phyloP scores from a whole-genome alignment of 1,139 yeast genomes.

The Geotrichum armillariae region DNA sequence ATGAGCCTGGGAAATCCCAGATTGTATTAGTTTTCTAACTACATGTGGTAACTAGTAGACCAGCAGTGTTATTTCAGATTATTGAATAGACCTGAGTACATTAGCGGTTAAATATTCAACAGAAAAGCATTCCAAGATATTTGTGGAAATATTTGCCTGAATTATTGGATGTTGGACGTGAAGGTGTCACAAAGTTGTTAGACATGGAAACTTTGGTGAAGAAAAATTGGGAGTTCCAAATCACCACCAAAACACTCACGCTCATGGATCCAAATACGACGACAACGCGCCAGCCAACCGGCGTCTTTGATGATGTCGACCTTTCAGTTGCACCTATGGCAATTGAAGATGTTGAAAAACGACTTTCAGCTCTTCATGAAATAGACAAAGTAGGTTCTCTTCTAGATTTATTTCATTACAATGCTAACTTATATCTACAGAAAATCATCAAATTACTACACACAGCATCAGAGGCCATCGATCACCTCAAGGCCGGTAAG shows the following conservation, averaged over 20 bases:
- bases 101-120: no score
- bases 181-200: no score
- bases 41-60: no score
- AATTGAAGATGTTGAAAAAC: slow-evolving; percentile 39
- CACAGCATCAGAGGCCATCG: slow-evolving; percentile 43
- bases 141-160: no score
- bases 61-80: no score
- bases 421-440: slow-evolving; percentile 13
- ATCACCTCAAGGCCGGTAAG: slow-evolving; percentile 42
- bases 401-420: no score
- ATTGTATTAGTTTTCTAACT: no score
- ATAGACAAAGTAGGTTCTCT: slow-evolving; percentile 37
- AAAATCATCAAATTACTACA: slow-evolving; percentile 42
- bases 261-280: background rate
- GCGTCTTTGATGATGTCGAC: slow-evolving; percentile 28
- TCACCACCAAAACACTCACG: background rate
- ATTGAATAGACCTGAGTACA: no score
- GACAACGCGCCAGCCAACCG: slow-evolving; percentile 11
- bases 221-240: background rate
- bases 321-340: slow-evolving; percentile 34
- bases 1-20: no score
- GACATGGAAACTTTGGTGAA: no score
- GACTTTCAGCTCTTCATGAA: slow-evolving; percentile 41
- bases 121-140: no score
- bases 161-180: no score